Evolutionary conservation across 257 asterid genomes (phyloP).

Genomic region (Salvia hispanica): DNA sequence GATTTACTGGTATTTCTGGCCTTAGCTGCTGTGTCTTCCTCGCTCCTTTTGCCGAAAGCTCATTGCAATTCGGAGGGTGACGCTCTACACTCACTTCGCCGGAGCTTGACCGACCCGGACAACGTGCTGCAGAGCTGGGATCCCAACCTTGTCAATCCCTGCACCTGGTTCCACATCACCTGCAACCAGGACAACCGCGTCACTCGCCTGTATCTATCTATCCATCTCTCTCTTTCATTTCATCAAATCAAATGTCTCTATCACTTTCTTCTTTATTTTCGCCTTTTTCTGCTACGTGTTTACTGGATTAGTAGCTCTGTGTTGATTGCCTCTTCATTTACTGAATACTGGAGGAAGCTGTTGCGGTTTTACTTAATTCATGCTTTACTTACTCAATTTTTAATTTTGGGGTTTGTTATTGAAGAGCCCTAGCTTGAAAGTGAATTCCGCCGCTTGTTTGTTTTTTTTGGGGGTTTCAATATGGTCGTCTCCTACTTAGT

Average conservation of each 20-base stretch:
- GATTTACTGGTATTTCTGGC: conserved; percentile 36
- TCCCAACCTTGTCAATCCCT: conserved; percentile 60
- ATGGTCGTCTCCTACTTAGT: conserved; percentile 9
- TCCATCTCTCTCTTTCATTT: conserved; percentile 12
- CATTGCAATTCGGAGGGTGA: conserved; percentile 59
- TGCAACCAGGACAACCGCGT: conserved; percentile 61
- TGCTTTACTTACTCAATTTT: not conserved
- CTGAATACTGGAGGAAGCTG: not conserved
- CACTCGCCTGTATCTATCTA: conserved; percentile 60
- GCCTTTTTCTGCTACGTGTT: not conserved
- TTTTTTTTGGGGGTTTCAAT: not conserved
- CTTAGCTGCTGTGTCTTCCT: conserved; percentile 33
- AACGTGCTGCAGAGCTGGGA: conserved; percentile 73
- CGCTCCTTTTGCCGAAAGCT: conserved; percentile 35
- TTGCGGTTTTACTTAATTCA: not conserved
- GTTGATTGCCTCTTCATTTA: conserved; percentile 8
- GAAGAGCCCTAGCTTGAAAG: conserved; percentile 13
- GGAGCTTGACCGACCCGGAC: conserved; percentile 59
- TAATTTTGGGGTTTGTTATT: not conserved
- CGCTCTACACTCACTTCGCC: conserved; percentile 58
- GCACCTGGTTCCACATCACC: conserved; percentile 68
- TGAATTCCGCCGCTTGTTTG: not conserved
- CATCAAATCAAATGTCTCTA: conserved; percentile 7
- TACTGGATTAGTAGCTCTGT: conserved; percentile 4
- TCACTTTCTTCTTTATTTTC: not conserved